Conservation (phyloP, 2,329 filamentous ascomycete species). For the Blastomyces silverae region DNA sequence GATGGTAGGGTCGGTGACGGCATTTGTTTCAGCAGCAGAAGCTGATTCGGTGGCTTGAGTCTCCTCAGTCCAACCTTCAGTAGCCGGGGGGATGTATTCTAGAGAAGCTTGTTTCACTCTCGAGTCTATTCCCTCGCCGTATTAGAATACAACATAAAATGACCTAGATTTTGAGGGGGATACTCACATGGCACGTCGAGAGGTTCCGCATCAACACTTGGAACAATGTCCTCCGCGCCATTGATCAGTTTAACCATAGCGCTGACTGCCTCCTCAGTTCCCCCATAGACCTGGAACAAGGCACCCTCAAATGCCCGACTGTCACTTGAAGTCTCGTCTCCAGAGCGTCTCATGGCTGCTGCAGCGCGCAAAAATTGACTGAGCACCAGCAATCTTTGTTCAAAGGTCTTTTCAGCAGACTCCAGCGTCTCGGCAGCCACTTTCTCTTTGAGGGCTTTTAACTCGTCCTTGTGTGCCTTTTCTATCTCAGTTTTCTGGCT, state of each 20-base stretch:
- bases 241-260: slow-evolving; percentile 56
- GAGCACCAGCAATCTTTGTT: slow-evolving; percentile 51
- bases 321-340: slow-evolving; percentile 53
- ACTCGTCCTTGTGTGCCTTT: slow-evolving; percentile 50
- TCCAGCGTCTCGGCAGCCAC: slow-evolving; percentile 43
- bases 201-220: slow-evolving; percentile 49
- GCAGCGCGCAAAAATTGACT: slow-evolving; percentile 58
- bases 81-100: slow-evolving; percentile 34
- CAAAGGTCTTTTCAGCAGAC: slow-evolving; percentile 44
- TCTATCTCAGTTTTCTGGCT: slow-evolving; percentile 52
- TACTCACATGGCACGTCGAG: slow-evolving; percentile 39
- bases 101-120: slow-evolving; percentile 48
- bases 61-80: slow-evolving; percentile 43
- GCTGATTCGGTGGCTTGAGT: slow-evolving; percentile 39
- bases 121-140: slow-evolving; percentile 35
- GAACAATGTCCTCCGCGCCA: slow-evolving; percentile 52
- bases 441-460: slow-evolving; percentile 49
- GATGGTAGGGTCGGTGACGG: slow-evolving; percentile 53
- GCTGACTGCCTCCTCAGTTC: slow-evolving; percentile 52
- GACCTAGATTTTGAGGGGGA: neutral
- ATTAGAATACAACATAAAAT: slow-evolving; percentile 17
- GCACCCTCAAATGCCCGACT: slow-evolving; percentile 59
- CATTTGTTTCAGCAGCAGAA: slow-evolving; percentile 31
- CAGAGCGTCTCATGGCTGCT: slow-evolving; percentile 53
- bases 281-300: slow-evolving; percentile 57